Percentiles rank a stretch among this genome's conserved stretches.
Evolutionary conservation across 2,329 filamentous ascomycete species (phyloP).

Genomic region (Metarhizium guizhouense): DNA sequence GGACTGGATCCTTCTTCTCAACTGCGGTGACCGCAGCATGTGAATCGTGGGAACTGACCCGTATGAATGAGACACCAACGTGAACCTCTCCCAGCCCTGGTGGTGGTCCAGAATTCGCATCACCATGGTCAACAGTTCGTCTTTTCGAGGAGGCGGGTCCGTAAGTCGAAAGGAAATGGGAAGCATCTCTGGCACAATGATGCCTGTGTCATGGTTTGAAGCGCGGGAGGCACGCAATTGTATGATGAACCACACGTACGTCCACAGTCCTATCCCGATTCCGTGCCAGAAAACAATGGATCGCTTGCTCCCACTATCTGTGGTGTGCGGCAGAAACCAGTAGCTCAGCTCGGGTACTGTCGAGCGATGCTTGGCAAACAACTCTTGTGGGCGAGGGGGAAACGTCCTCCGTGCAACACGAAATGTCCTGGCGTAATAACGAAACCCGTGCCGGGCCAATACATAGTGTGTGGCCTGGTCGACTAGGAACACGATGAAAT

Average conservation of each 20-base stretch:
- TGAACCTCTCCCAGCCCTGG: slow-evolving; percentile 49
- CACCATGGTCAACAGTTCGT: slow-evolving; percentile 48
- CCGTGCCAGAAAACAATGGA: slow-evolving; percentile 64
- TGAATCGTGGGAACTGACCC: slow-evolving; percentile 56
- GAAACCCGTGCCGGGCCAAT: slow-evolving; percentile 41
- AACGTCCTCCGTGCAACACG: slow-evolving; percentile 33
- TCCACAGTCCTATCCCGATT: slow-evolving; percentile 58
- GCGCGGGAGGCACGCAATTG: slow-evolving; percentile 33
- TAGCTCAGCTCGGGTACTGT: slow-evolving; percentile 46
- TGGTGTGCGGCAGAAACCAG: slow-evolving; percentile 56
- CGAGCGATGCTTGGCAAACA: slow-evolving; percentile 37
- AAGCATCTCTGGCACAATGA: slow-evolving; percentile 58
- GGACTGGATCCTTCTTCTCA: slow-evolving; percentile 41
- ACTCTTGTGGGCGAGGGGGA: slow-evolving; percentile 45
- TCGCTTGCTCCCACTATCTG: slow-evolving; percentile 27
- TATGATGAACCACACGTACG: slow-evolving; percentile 49
- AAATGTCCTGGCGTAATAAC: slow-evolving; percentile 34
- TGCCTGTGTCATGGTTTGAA: slow-evolving; percentile 36
- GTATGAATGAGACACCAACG: slow-evolving; percentile 55
- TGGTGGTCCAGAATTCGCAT: slow-evolving; percentile 48
- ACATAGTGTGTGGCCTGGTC: slow-evolving; percentile 40
- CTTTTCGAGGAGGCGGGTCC: slow-evolving; percentile 36
- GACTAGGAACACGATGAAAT: slow-evolving; percentile 44
- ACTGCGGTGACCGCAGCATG: slow-evolving; percentile 40
- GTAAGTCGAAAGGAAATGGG: slow-evolving; percentile 57